Percentiles rank a stretch among this genome's conserved stretches.
Conservation (phyloP, 2,329 filamentous ascomycete species). For the Claviceps spartinae region DNA sequence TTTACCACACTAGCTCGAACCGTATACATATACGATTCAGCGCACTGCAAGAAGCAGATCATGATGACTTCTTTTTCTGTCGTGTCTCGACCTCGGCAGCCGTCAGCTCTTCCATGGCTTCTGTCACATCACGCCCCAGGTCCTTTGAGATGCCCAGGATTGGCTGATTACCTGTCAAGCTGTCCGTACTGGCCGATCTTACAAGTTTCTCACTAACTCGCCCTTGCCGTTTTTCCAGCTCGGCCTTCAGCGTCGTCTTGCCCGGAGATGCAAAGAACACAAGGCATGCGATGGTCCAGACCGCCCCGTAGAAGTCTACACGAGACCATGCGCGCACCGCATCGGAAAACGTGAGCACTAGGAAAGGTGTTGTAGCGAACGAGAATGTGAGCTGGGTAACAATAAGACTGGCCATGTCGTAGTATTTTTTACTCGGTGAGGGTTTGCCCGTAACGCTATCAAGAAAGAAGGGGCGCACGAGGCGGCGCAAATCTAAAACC, state of each 20-base stretch:
- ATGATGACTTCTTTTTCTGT: conserved; percentile 18
- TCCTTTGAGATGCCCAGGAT: conserved; percentile 70
- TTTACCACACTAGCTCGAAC: not conserved
- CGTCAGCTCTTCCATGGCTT: conserved; percentile 62
- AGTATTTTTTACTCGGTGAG: conserved; percentile 64
- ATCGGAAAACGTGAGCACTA: conserved; percentile 59
- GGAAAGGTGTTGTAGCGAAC: conserved; percentile 73
- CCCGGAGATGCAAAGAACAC: conserved; percentile 70
- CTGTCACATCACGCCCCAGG: conserved; percentile 59
- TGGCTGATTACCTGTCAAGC: conserved; percentile 41
- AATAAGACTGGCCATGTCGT: conserved; percentile 65
- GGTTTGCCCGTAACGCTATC: conserved; percentile 58
- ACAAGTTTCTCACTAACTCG: conserved; percentile 31
- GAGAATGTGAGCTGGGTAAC: conserved; percentile 71
- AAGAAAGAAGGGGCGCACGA: conserved; percentile 86
- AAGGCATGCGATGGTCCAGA: conserved; percentile 51
- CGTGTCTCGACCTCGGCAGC: conserved; percentile 53
- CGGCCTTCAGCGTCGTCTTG: conserved; percentile 44
- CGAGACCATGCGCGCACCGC: conserved; percentile 67
- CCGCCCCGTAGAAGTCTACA: conserved; percentile 76
- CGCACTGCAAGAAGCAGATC: not conserved
- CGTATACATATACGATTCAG: not conserved
- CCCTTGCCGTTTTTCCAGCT: conserved; percentile 43
- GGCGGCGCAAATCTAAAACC: conserved; percentile 64
- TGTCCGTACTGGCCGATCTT: conserved; percentile 44